Base-by-base conservation (phyloP, 2,329 filamentous ascomycete genomes). In the Colletotrichum sp. region DNA sequence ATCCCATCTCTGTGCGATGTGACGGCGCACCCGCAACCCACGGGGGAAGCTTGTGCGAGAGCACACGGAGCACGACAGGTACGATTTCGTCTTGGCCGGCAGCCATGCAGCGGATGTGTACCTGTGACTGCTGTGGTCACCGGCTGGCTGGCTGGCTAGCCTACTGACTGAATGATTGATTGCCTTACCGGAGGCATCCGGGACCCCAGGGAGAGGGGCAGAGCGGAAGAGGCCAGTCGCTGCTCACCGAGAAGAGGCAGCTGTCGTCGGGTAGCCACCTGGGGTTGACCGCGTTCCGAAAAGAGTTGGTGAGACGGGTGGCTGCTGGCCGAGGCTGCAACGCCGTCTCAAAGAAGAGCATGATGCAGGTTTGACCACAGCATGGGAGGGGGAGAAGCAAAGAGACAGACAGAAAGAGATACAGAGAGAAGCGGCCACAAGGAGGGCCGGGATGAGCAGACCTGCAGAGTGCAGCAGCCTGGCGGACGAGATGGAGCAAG, bases 1-100 rank as follows among this genome's bases (percentile, higher is more conserved):
- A 73, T 75, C 71, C n/a, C 63, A 73, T 73, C 73, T 75, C 48
- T 73, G 73, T 75, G 63, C 48, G 63, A 75, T 75, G 69, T 69
- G 63, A 75, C 56, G 58, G 55, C 55, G 69, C 56, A 38, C 56
- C 62, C 67, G 36, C 18, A 36, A 69, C 34, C 26, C 38, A 34
- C 30, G 69, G 56, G 52, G 69, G 34, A 48, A 72, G 68, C 21
- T 55, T 75, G 69, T 73, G 69, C 26, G 32, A 73, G 73, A 63
- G 34, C 30, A 21, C 30, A 21, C 32, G 52, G 55, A 34, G 62
- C 69, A 75, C 73, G 21, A 52, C 73, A 75, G 63, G 43, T 28
- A 56, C 48, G 52, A 74, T 65, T 71, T 66, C 72, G 67, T 71
- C 48, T 71, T 64, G 71, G 43, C 58, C 24, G n/a, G 52, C 71